These are phyloP conservation scores for Fragilaria radians DNA, from an alignment of 108 stramenopile genomes.

Conservation along the genomic window DNA sequence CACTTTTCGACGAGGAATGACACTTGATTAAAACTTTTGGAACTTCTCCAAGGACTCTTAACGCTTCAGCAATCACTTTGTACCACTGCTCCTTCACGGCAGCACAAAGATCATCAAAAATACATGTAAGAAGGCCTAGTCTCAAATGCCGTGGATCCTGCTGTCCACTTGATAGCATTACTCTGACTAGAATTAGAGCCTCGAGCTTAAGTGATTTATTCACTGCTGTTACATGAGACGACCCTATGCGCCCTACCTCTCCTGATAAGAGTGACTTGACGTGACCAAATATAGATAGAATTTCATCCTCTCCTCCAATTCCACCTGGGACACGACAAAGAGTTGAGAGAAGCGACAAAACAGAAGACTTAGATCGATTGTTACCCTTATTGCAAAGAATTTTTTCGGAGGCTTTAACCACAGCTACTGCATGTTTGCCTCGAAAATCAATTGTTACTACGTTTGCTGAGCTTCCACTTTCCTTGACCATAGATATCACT, in stretches of 20 bases:
- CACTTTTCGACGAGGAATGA: constrained; percentile 9
- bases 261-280: constrained; percentile 58
- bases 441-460: constrained; percentile 60
- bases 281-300: constrained; percentile 59
- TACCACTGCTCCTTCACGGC: constrained; percentile 93
- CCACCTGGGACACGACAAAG: constrained; percentile 72
- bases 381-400: constrained; percentile 76
- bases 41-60: constrained; percentile 77
- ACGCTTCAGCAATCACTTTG: constrained; percentile 92
- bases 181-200: constrained; percentile 71
- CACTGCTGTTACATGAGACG: constrained; percentile 33
- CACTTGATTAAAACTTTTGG: constrained; percentile 50
- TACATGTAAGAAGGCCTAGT: constrained; percentile 27
- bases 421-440: constrained; percentile 44
- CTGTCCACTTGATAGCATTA: constrained; percentile 51
- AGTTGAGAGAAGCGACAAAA: constrained; percentile 58
- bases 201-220: constrained; percentile 92
- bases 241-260: constrained; percentile 6
- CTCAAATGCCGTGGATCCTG: constrained; percentile 56
- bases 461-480: constrained; percentile 15
- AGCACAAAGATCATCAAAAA: constrained; percentile 65
- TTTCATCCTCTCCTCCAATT: constrained; percentile 59
- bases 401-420: constrained; percentile 74
- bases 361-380: constrained; percentile 73
- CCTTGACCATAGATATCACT: constrained; percentile 11